Evolutionary conservation across 2,329 filamentous ascomycete species (phyloP).

Genomic region (Colletotrichum trifolii): DNA sequence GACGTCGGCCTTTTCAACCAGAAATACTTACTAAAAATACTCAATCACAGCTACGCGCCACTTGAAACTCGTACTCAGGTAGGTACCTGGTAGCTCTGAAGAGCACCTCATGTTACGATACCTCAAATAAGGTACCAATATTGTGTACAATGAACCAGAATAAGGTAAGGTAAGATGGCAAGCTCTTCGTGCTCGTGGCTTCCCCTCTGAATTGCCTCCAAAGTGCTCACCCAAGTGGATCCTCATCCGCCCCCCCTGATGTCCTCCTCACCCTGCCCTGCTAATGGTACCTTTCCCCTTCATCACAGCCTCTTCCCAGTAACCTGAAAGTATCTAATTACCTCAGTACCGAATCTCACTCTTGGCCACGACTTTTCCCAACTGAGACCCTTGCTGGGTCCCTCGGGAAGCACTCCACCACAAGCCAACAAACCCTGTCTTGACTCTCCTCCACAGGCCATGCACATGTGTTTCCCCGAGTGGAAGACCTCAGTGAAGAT

Average conservation of each 20-base stretch:
- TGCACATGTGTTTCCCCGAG: neutral
- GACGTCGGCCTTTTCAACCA: neutral
- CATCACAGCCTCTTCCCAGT: too few relatives aligned
- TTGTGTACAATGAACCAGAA: too few relatives aligned
- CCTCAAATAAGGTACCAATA: too few relatives aligned
- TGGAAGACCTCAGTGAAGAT: neutral
- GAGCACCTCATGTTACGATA: too few relatives aligned
- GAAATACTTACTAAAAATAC: too few relatives aligned
- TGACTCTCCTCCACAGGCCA: neutral
- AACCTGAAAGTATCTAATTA: too few relatives aligned
- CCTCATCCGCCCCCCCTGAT: slow-evolving; percentile 3
- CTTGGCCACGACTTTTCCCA: slow-evolving; percentile 1
- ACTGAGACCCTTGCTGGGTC: slow-evolving; percentile 6
- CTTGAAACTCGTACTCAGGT: too few relatives aligned
- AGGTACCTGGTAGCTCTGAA: too few relatives aligned
- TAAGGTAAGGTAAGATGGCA: neutral
- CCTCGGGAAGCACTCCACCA: slow-evolving; percentile 31
- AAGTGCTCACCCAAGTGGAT: slow-evolving; percentile 3
- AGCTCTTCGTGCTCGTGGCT: slow-evolving; percentile 1
- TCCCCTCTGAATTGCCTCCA: slow-evolving; percentile 4
- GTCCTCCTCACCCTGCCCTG: too few relatives aligned
- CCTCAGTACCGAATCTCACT: slow-evolving; percentile 7
- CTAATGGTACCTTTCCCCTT: too few relatives aligned
- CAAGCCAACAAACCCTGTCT: neutral
- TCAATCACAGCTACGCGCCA: too few relatives aligned